These are phyloP conservation scores for Aspergillus sp. DNA, from an alignment of 2,329 filamentous ascomycete genomes.

Conservation along the genomic window DNA sequence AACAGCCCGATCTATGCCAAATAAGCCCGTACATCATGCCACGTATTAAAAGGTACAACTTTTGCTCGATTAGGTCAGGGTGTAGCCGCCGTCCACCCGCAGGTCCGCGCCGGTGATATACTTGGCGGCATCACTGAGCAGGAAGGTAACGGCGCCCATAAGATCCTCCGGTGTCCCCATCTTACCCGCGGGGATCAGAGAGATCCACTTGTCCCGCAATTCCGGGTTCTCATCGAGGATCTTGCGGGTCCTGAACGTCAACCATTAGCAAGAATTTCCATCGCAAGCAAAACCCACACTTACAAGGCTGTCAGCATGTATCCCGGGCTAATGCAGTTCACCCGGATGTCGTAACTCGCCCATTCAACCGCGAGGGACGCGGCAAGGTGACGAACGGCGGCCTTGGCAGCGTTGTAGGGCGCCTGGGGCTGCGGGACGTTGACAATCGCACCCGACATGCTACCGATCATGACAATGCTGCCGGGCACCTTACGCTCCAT, in stretches of 20 bases:
- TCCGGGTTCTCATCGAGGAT: conserved; percentile 92
- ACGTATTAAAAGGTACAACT: conserved; percentile 1
- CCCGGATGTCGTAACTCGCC: conserved; percentile 81
- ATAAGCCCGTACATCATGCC: conserved; percentile 12
- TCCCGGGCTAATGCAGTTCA: conserved; percentile 92
- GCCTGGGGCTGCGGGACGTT: conserved; percentile 93
- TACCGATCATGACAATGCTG: conserved; percentile 91
- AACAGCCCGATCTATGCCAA: conserved; percentile 13
- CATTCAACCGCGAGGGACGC: conserved; percentile 90
- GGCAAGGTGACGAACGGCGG: conserved; percentile 83
- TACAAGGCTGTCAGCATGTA: conserved; percentile 95
- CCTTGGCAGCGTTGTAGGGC: conserved; percentile 91
- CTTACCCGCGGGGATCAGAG: conserved; percentile 85
- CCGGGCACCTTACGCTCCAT: conserved; percentile 76
- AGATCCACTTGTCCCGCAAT: conserved; percentile 85
- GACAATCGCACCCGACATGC: conserved; percentile 91
- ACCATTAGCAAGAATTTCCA: conserved; percentile 4
- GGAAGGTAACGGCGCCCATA: conserved; percentile 87
- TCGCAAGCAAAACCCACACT: conserved; percentile 36
- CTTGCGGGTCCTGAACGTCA: conserved; percentile 70
- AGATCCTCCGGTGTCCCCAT: conserved; percentile 91
- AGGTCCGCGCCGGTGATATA: conserved; percentile 76
- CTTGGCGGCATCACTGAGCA: conserved; percentile 73
- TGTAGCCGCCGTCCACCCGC: conserved; percentile 84
- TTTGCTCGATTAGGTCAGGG: conserved; percentile 59